phyloP scores from a whole-genome alignment of 2,329 filamentous ascomycete species.

The Venturia pyrina region DNA sequence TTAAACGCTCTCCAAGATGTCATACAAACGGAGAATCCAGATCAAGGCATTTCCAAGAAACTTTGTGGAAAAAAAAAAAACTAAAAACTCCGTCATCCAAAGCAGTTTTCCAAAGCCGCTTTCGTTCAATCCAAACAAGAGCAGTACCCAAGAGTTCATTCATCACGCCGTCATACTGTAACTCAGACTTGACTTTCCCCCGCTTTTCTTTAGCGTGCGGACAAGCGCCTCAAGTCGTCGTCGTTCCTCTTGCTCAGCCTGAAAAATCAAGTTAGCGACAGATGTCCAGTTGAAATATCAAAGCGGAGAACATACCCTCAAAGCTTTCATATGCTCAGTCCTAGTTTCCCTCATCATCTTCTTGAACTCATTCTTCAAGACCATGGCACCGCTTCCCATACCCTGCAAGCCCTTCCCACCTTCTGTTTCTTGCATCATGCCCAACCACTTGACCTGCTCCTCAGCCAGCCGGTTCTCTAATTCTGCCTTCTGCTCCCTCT shows the following conservation, averaged over 20 bases:
- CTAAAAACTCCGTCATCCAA: neutral
- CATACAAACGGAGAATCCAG: neutral
- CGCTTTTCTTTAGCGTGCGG: conserved; percentile 40
- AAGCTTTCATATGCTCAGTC: conserved; percentile 51
- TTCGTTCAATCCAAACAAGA: neutral
- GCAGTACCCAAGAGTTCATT: neutral
- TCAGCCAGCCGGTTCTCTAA: conserved; percentile 56
- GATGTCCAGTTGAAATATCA: conserved; percentile 1
- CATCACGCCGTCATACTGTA: conserved; percentile 14
- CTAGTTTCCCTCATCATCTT: conserved; percentile 71
- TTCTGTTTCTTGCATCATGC: conserved; percentile 44
- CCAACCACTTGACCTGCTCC: conserved; percentile 57
- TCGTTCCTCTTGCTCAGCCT: conserved; percentile 65
- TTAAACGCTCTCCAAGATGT: neutral
- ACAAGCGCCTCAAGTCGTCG: conserved; percentile 55
- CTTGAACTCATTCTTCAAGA: conserved; percentile 65
- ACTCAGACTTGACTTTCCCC: conserved; percentile 23
- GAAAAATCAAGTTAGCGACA: conserved; percentile 18
- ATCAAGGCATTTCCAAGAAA: neutral
- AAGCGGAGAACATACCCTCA: conserved; percentile 42
- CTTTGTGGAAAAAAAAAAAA: neutral
- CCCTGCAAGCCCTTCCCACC: conserved; percentile 20
- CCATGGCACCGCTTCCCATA: conserved; percentile 44
- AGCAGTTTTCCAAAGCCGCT: neutral
- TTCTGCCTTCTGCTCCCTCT: conserved; percentile 53